Evolutionary conservation across 371 early-diverging fungal genomes (phyloP), one percentile per base, ranked within the genome.

Genomic region (Mortierella sp.): DNA sequence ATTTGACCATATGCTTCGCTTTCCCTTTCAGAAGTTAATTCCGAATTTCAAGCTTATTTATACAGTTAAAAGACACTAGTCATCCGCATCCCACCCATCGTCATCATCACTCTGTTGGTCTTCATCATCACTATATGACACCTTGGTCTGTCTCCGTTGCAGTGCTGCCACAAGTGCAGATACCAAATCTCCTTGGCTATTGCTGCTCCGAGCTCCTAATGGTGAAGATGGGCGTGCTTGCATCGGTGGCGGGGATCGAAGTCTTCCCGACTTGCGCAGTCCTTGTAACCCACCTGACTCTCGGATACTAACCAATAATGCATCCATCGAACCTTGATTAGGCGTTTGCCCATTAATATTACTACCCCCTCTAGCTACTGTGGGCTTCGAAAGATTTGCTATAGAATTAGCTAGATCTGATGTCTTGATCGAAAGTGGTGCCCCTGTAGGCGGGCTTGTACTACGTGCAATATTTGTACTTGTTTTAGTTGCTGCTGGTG

Each of bases 121-220:
- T 33, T 80, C 81, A 41, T 80, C 81, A 40, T 80, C 81, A 40
- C 81, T 80, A 65, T 80, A 80, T 0, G 72, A 65, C 43, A 80
- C n/a, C 40, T 71, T 70, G 33, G 75, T 74, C 69, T 80, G 81
- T 65, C 81, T 43, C 38, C 75, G 53, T 2, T 80, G 75, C 6
- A 80, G 28, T 3, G 81, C 81, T 8, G 65, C 75, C 15, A 75
- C 81, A 58, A 80, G 66, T 1, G 81, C 81, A 13, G 81, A 71
- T 9, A 80, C 81, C 32, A 80, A 55, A 72, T 80, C 81, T 2
- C 81, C 81, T 36, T 78, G 71, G 15, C 61, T 43, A 43, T 43
- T 43, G 16, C 45, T 71, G 16, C 45, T 45, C 32, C 41, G 47
- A 9, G 55, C 59, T 13, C 47, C 70, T 45, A 60, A 36, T 2